phyloP scores from a whole-genome alignment of 225 moss, liverwort and hornwort genomes.

The Antitrichia curtipendula region DNA sequence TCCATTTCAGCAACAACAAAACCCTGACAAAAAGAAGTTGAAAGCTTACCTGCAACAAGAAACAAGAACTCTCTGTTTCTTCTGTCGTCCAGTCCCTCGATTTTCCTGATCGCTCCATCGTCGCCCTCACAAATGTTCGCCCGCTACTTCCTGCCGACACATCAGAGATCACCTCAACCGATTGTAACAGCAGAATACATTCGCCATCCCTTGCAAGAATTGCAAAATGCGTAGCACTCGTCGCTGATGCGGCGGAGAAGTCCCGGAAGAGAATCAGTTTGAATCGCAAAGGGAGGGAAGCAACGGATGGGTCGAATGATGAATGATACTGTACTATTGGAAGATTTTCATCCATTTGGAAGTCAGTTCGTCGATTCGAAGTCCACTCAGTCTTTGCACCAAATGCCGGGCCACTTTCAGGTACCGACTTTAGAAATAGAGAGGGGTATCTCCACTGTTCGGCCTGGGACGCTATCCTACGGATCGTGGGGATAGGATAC shows the following conservation, averaged over 20 bases:
- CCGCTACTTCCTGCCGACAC: background rate
- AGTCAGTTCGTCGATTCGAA: background rate
- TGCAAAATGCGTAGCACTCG: background rate
- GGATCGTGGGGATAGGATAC: background rate
- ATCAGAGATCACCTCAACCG: background rate
- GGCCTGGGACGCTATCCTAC: background rate
- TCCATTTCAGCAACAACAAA: background rate
- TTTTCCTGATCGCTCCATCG: background rate
- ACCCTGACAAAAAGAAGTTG: background rate
- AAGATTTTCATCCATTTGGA: background rate
- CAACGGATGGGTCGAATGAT: background rate
- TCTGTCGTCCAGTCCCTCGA: background rate
- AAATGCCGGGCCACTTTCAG: background rate
- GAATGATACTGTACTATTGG: background rate
- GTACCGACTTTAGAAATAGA: background rate
- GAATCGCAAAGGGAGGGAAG: background rate
- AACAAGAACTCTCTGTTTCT: background rate
- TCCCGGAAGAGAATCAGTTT: background rate
- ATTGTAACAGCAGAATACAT: background rate
- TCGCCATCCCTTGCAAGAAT: background rate
- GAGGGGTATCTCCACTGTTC: background rate
- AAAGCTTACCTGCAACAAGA: background rate
- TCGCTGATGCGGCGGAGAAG: background rate
- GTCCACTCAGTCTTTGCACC: background rate
- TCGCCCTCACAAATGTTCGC: background rate